Percentiles rank a stretch among this genome's conserved stretches.
These are phyloP conservation scores for Klebsormidium nitens DNA, from an alignment of 139 green algal genomes.

Conservation along the genomic window DNA sequence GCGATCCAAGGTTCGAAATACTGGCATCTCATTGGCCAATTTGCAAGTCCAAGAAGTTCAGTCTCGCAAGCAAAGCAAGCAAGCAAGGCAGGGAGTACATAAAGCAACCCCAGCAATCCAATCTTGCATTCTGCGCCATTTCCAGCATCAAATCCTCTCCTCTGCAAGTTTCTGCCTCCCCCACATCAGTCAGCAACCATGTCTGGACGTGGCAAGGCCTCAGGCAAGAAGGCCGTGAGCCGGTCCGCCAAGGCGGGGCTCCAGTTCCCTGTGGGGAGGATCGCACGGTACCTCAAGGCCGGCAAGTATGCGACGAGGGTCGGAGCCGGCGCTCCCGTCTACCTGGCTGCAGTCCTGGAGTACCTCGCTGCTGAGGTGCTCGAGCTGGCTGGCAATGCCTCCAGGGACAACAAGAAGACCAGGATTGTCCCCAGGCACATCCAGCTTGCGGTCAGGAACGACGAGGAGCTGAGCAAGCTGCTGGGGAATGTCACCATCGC, in stretches of 20 bases:
- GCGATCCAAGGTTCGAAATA: no score
- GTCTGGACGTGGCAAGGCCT: constrained; percentile 63
- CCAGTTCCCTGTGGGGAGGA: constrained; percentile 80
- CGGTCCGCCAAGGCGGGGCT: constrained; percentile 79
- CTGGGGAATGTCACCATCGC: constrained; percentile 71
- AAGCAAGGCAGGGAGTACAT: no score
- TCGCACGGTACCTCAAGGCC: constrained; percentile 76
- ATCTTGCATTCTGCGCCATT: no score
- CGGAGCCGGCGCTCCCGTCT: constrained; percentile 63
- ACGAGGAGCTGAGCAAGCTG: constrained; percentile 59
- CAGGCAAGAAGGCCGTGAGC: constrained; percentile 73
- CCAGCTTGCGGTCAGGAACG: constrained; percentile 55
- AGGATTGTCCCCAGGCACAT: constrained; percentile 64
- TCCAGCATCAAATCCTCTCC: no score
- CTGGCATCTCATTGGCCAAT: no score
- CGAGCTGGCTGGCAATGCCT: constrained; percentile 65
- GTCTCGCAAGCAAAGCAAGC: no score
- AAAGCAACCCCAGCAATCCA: no score
- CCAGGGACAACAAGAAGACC: constrained; percentile 78
- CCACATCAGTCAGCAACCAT: constrained; percentile 42
- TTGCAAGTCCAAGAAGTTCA: no score
- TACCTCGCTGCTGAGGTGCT: constrained; percentile 78
- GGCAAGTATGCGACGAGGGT: constrained; percentile 75
- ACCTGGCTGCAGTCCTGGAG: constrained; percentile 76
- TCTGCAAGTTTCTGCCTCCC: neutral